phyloP scores from a whole-genome alignment of 2,329 filamentous ascomycete species.

The Talaromyces pinophilus region DNA sequence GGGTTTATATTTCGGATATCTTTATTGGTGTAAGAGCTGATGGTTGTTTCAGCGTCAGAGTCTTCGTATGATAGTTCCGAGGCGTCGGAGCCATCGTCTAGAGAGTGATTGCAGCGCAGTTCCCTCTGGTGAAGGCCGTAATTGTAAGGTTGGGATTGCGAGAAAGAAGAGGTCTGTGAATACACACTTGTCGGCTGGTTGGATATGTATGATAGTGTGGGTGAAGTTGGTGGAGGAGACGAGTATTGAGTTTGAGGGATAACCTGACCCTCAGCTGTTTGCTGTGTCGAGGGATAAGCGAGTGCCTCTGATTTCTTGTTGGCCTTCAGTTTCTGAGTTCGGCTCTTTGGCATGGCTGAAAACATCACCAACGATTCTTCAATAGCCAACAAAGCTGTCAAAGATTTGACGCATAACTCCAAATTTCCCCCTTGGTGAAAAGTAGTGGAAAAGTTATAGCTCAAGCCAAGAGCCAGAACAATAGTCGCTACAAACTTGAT shows the following conservation, averaged over 20 bases:
- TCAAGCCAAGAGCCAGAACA: conserved; percentile 12
- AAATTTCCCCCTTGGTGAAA: conserved; percentile 36
- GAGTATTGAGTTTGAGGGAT: background rate
- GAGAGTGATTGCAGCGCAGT: conserved; percentile 25
- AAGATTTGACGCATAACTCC: conserved; percentile 42
- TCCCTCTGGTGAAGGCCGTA: conserved; percentile 8
- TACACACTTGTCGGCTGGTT: background rate
- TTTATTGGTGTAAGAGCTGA: conserved; percentile 35
- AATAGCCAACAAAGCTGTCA: conserved; percentile 42
- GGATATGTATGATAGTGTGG: conserved; percentile 8
- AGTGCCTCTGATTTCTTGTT: background rate
- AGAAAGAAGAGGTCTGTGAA: conserved; percentile 8
- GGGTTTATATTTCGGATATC: conserved; percentile 37
- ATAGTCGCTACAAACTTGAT: conserved; percentile 21
- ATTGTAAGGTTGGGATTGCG: conserved; percentile 4
- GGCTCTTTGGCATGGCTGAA: conserved; percentile 28
- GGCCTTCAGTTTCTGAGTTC: background rate
- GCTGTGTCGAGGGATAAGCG: background rate
- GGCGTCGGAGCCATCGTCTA: conserved; percentile 32
- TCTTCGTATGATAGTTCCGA: conserved; percentile 37
- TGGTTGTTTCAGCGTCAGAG: conserved; percentile 38
- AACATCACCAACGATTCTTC: conserved; percentile 38
- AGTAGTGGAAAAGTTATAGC: conserved; percentile 19
- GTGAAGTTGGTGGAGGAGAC: conserved; percentile 3
- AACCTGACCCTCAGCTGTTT: background rate